phyloP scores from a whole-genome alignment of 495 filamentous ascomycete species.

The Talaromyces trachyspermus region DNA sequence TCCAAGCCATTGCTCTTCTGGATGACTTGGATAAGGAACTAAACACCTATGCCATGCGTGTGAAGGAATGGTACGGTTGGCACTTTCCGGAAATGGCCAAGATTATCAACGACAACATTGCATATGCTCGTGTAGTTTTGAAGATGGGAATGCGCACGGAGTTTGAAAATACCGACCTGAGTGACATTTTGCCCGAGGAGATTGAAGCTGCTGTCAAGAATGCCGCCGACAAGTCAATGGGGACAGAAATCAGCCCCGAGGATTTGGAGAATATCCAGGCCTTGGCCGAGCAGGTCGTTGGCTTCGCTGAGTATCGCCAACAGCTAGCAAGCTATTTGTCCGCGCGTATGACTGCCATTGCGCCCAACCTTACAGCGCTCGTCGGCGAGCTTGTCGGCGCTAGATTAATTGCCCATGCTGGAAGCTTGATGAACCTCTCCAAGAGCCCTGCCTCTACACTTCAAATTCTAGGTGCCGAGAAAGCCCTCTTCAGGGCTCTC shows the following conservation, averaged over 20 bases:
- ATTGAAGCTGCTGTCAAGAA: constrained; percentile 88
- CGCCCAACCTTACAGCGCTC: constrained; percentile 89
- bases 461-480: constrained; percentile 97
- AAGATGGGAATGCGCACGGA: constrained; percentile 81
- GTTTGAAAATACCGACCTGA: constrained; percentile 67
- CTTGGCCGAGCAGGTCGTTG: constrained; percentile 87
- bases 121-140: constrained; percentile 80
- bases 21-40: constrained; percentile 98
- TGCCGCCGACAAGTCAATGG: constrained; percentile 95
- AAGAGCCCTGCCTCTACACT: constrained; percentile 95
- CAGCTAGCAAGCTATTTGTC: constrained; percentile 84
- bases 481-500: constrained; percentile 93
- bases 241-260: constrained; percentile 85
- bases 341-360: constrained; percentile 92
- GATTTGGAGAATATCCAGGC: constrained; percentile 87
- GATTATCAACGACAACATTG: constrained; percentile 96
- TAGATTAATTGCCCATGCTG: constrained; percentile 89
- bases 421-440: constrained; percentile 89
- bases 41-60: constrained; percentile 97
- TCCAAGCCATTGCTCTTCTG: constrained; percentile 87
- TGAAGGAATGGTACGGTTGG: constrained; percentile 99
- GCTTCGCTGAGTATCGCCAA: constrained; percentile 79
- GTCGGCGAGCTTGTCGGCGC: constrained; percentile 94
- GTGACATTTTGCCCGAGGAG: constrained; percentile 92
- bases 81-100: constrained; percentile 97